These are phyloP conservation scores for Rosa lucieae DNA, from an alignment of 306 rosid species.

Conservation along the genomic window DNA sequence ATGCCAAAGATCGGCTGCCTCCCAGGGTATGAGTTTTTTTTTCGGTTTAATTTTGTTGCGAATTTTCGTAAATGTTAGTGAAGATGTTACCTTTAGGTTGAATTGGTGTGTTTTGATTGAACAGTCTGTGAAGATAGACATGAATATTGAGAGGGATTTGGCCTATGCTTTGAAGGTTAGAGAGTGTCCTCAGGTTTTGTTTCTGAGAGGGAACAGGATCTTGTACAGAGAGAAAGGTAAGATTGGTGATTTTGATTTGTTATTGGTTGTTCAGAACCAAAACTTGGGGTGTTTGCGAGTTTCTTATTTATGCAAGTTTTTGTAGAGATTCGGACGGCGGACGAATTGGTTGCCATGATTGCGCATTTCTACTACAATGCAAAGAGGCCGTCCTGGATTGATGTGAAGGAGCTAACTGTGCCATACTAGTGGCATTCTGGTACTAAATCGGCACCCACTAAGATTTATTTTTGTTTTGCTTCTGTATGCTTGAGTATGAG, in stretches of 20 bases:
- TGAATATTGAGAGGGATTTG: conserved; percentile 83
- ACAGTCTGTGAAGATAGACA: conserved; percentile 82
- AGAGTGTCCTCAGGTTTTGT: conserved; percentile 81
- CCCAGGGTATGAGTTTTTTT: conserved; percentile 58
- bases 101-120: conserved; percentile 1
- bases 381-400: conserved; percentile 85
- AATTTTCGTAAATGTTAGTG: not conserved
- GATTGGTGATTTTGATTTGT: conserved; percentile 22
- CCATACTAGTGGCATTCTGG: conserved; percentile 26
- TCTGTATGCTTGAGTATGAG: not conserved
- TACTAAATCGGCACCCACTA: not conserved
- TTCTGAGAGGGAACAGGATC: conserved; percentile 66
- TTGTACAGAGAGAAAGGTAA: conserved; percentile 91
- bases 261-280: not conserved
- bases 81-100: not conserved
- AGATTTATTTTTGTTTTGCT: not conserved
- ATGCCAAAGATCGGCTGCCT: conserved; percentile 82
- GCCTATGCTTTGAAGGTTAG: conserved; percentile 84
- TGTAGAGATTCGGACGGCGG: conserved; percentile 63
- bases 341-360: conserved; percentile 87
- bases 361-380: conserved; percentile 94
- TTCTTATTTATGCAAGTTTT: conserved; percentile 5
- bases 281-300: not conserved
- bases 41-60: not conserved
- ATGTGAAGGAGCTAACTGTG: conserved; percentile 42